Conservation (phyloP, 2,329 filamentous ascomycete genomes). For the Lasiodiplodia theobromae region DNA sequence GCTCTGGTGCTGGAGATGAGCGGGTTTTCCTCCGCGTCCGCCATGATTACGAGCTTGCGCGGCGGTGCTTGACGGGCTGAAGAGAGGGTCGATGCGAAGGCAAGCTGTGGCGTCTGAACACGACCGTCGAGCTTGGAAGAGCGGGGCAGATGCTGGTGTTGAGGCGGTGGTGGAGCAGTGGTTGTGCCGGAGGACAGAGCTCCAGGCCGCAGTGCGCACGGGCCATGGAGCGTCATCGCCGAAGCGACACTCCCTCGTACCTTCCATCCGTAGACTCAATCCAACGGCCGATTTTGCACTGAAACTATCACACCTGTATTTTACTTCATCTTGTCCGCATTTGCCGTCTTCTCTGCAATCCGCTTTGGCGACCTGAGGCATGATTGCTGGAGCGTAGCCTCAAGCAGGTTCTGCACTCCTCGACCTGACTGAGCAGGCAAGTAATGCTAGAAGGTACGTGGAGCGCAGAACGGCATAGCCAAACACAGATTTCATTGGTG, state of each 20-base stretch:
- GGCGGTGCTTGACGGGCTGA: not conserved
- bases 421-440: no score
- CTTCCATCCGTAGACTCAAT: not conserved
- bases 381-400: no score
- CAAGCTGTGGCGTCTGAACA: not conserved
- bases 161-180: constrained; percentile 14
- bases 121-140: not conserved
- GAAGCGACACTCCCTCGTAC: not conserved
- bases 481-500: not conserved
- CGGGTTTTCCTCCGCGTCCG: constrained; percentile 46
- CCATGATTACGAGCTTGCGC: constrained; percentile 41
- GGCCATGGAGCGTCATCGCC: constrained; percentile 27
- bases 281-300: no score
- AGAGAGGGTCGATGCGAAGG: not conserved
- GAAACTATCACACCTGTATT: not conserved
- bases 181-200: constrained; percentile 17
- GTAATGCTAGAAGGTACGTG: no score
- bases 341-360: not conserved
- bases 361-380: no score
- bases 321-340: not conserved
- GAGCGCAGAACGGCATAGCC: not conserved
- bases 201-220: constrained; percentile 26
- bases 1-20: constrained; percentile 53
- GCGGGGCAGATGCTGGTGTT: constrained; percentile 16
- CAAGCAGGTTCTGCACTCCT: no score